phyloP scores from a whole-genome alignment of 345 rosid species.

The Bruguiera parviflora region DNA sequence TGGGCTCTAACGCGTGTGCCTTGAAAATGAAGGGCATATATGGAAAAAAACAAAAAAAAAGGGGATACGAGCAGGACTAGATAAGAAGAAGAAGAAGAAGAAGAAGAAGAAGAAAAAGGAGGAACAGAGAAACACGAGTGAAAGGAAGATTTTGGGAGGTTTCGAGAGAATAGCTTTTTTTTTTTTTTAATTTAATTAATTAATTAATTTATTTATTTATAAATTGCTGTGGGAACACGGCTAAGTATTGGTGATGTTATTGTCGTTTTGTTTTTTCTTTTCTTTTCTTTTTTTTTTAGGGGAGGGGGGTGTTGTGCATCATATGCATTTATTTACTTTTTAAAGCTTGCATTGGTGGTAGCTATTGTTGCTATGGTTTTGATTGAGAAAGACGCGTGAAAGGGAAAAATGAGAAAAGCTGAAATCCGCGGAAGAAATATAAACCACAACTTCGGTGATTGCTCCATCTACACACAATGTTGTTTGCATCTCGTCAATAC shows the following conservation, averaged over 20 bases:
- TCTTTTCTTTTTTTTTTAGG: background rate
- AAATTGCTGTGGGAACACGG: background rate
- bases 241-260: conserved; percentile 23
- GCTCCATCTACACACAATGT: too few species aligned
- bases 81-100: conserved; percentile 6
- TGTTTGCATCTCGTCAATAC: too few species aligned
- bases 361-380: background rate
- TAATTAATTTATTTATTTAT: background rate
- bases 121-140: background rate
- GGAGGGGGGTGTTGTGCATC: too few species aligned
- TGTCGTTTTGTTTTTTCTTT: background rate
- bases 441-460: conserved; percentile 36
- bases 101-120: background rate
- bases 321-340: too few species aligned
- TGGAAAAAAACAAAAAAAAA: background rate
- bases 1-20: too few species aligned
- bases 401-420: background rate
- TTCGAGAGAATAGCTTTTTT: conserved; percentile 27
- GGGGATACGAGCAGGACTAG: background rate
- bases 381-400: background rate
- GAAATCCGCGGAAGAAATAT: conserved; percentile 34
- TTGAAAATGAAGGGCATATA: background rate
- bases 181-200: too few species aligned
- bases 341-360: background rate
- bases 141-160: conserved; percentile 21